Conservation (phyloP, 805 yeast species). For the Metschnikowia sp. region DNA sequence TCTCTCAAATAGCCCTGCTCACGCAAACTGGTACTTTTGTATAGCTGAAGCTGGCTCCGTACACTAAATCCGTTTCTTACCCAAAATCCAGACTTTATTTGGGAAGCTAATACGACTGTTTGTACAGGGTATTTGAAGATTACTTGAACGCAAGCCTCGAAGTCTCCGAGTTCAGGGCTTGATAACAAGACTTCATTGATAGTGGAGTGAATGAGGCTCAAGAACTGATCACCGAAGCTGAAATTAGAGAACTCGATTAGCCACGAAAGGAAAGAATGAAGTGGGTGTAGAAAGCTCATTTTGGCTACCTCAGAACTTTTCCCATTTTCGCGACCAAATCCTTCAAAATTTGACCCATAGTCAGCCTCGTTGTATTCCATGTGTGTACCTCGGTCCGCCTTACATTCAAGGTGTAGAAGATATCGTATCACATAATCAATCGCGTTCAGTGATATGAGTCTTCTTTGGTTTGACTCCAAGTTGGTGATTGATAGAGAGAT, state of each 20-base stretch:
- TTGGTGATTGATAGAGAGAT: slow-evolving; percentile 45
- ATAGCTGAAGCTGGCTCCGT: slow-evolving; percentile 73
- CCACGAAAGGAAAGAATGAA: slow-evolving; percentile 73
- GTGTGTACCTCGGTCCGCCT: background rate
- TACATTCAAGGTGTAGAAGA: slow-evolving; percentile 27
- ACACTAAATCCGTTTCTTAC: slow-evolving; percentile 88
- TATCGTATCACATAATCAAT: slow-evolving; percentile 29
- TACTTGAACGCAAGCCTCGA: slow-evolving; percentile 3
- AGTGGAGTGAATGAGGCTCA: slow-evolving; percentile 18
- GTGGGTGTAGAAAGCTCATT: slow-evolving; percentile 75
- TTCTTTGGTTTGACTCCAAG: slow-evolving; percentile 13
- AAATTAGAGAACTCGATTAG: slow-evolving; percentile 52
- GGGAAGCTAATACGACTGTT: slow-evolving; percentile 73
- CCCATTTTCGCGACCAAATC: background rate
- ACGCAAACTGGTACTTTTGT: slow-evolving; percentile 71
- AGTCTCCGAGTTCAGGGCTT: background rate
- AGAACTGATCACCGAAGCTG: slow-evolving; percentile 21
- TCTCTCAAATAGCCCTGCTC: slow-evolving; percentile 84
- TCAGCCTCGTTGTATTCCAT: slow-evolving; percentile 12
- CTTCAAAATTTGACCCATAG: slow-evolving; percentile 18
- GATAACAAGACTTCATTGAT: background rate
- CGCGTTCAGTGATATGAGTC: slow-evolving; percentile 22
- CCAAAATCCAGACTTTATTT: slow-evolving; percentile 88
- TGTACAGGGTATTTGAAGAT: slow-evolving; percentile 75
- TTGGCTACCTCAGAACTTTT: slow-evolving; percentile 29